Conservation (phyloP, 139 green algal species). For the Volvox africanus region DNA sequence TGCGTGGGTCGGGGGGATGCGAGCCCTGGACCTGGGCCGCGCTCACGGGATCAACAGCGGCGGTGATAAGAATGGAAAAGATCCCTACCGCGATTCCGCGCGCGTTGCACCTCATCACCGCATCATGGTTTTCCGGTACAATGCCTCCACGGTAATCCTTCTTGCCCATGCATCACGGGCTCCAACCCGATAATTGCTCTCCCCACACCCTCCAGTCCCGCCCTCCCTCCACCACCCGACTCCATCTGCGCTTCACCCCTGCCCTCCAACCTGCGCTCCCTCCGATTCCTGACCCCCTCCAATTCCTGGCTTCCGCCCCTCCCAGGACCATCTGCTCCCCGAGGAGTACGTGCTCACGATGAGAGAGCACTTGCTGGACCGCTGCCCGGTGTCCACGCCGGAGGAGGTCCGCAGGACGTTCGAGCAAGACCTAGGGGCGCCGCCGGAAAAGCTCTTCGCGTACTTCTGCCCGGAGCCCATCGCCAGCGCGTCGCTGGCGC, state of each 20-base stretch:
- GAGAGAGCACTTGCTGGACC: constrained; percentile 85
- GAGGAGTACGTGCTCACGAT: constrained; percentile 91
- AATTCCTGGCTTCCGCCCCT: not conserved
- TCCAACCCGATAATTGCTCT: not conserved
- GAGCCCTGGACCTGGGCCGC: no score
- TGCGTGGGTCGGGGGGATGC: no score
- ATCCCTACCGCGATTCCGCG: no score
- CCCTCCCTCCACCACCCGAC: not conserved
- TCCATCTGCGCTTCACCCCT: no score
- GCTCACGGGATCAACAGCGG: no score
- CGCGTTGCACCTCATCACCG: no score
- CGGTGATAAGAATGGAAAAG: no score
- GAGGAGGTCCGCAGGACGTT: constrained; percentile 61
- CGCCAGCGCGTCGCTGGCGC: constrained; percentile 87
- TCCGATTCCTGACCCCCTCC: not conserved
- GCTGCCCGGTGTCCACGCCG: constrained; percentile 73
- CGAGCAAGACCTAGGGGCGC: constrained; percentile 67
- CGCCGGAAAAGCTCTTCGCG: constrained; percentile 75
- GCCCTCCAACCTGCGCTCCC: not conserved
- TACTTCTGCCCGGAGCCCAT: constrained; percentile 76
- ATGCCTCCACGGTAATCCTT: no score
- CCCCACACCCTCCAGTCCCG: no score
- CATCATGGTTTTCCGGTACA: no score
- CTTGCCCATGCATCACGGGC: no score
- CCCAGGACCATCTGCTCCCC: constrained; percentile 92